These are phyloP conservation scores for Populus pruinosa DNA, from an alignment of 345 rosid genomes.

Conservation along the genomic window DNA sequence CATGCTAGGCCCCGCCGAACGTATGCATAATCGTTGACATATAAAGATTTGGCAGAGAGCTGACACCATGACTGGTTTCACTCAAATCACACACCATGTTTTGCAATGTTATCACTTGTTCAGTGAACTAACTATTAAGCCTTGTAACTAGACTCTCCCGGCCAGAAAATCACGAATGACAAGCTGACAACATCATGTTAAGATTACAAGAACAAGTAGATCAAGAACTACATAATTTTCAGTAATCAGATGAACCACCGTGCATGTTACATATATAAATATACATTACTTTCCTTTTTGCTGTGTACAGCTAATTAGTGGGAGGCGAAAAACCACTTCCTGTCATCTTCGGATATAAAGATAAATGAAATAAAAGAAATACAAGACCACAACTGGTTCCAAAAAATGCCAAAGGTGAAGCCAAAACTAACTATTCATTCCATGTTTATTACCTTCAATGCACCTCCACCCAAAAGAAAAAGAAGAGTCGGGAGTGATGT, in stretches of 20 bases:
- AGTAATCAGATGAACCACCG: constrained; percentile 16
- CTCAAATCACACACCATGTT: not conserved
- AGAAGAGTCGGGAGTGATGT: constrained; percentile 45
- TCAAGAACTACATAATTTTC: constrained; percentile 10
- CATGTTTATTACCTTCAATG: constrained; percentile 34
- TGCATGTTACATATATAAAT: constrained; percentile 30
- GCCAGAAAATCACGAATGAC: constrained; percentile 4
- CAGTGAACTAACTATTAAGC: not conserved
- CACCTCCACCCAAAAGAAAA: constrained; percentile 35
- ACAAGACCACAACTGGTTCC: constrained; percentile 24
- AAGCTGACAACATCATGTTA: constrained; percentile 8
- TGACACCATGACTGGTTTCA: not conserved
- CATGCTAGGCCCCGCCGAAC: not conserved
- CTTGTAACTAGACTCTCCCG: not conserved
- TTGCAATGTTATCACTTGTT: not conserved
- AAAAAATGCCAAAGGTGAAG: constrained; percentile 30
- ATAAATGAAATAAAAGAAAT: constrained; percentile 3
- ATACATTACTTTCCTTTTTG: constrained; percentile 33
- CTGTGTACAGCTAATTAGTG: constrained; percentile 37
- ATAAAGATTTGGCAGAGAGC: not conserved
- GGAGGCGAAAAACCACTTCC: constrained; percentile 18
- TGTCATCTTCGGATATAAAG: constrained; percentile 20
- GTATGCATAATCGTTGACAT: not conserved
- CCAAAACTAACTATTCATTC: constrained; percentile 28
- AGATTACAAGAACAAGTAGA: not conserved